Base-by-base conservation (phyloP, 371 early-diverging fungal species). In the Apophysomyces variabilis region DNA sequence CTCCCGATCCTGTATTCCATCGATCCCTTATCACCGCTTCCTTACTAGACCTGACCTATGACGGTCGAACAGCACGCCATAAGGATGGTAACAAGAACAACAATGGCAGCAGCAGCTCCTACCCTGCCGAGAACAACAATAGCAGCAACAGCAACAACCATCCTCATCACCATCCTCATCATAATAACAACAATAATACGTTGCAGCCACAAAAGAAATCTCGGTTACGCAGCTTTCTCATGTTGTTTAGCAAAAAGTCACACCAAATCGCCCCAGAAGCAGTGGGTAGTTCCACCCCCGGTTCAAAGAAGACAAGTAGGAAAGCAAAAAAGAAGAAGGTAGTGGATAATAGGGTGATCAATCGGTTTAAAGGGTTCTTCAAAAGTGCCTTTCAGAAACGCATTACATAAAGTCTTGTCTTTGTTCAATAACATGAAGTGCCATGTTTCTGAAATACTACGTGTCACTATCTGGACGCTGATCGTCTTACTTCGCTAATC, bases 381-480 rank as follows among this genome's bases (percentile, higher is more conserved):
- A 70, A 70, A 45, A 39, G 60, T 39, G 70, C 66, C 0, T 70
- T 70, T 58, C 70, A 70, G 44, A 62, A 66, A 39, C 66, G 70
- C n/a, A 58, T 67, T 45, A 44, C 67, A 44, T 67, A 39, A 57
- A 38, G n/a, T 47, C 46, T 41, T 41, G 32, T 41, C 13, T 41
- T 56, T 32, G 58, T 46, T 32, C 32, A 26, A 26, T 26, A 26
- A 26, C 32, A 26, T 26, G 32, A 26, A 26, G 32, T 26, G 32
- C 32, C 32, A 26, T 26, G 32, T 3, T 26, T 26, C 3, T 26
- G 3, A 26, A 26, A 26, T 26, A 26, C 32, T 26, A 26, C 32
- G 32, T 26, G 32, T 26, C 32, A 26, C 3, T 26, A 26, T 0
- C 32, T 26, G 3, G 32, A 26, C 1, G 3, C 32, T 26, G 32